Base-by-base conservation (phyloP, 192 early-diverging fungal genomes). In the Pilaira anomala region DNA sequence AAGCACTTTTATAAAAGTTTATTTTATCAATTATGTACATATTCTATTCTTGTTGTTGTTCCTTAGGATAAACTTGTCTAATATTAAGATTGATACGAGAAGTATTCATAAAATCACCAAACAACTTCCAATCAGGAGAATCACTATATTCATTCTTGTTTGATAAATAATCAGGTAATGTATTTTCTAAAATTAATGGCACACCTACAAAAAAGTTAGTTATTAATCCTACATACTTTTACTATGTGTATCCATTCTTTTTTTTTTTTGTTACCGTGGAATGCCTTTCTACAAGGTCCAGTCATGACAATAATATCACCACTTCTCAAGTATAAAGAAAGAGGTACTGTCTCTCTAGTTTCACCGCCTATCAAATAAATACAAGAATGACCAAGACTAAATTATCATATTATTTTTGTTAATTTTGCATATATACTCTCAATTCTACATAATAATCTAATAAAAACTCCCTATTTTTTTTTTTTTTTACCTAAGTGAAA, bases 281-380 rank as follows among this genome's bases (percentile, higher is more conserved):
- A 96, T 21, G 86, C 87, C 16, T 75, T 69, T 7, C 96, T 81
- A 11, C 81, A 84, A 1, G 80, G 76, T 28, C 92, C 93, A 48
- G 87, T 88, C 96, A 98, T 96, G 12, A 91, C 86, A 55, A 93
- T 68, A n/a, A 90, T 76, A 66, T 98, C 96, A 13, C 96, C 96
- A 60, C 89, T 92, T 39, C 78, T 80, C 19, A 98, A 72, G 7
- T 82, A 69, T 13, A 98, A 68, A 1, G 93, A 78, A 2, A 83
- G 84, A 0, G 93, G 93, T 30, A 63, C 44, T 0, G 78, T 80
- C 26, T 94, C 89, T 16, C 87, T 73, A 14, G 87, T 85, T 30
- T 72, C 63, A 1, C 88, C 88, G 2, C 96, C 96, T 45, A 95
- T 78, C 12, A 95, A 76, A 72, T 87, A 94, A 26, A 96, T 81